A percentile compares a stretch with the other conserved stretches of the same genome.
Evolutionary conservation across 169 alveolate genomes (phyloP).

Genomic region (Perkinsus chesapeaki): DNA sequence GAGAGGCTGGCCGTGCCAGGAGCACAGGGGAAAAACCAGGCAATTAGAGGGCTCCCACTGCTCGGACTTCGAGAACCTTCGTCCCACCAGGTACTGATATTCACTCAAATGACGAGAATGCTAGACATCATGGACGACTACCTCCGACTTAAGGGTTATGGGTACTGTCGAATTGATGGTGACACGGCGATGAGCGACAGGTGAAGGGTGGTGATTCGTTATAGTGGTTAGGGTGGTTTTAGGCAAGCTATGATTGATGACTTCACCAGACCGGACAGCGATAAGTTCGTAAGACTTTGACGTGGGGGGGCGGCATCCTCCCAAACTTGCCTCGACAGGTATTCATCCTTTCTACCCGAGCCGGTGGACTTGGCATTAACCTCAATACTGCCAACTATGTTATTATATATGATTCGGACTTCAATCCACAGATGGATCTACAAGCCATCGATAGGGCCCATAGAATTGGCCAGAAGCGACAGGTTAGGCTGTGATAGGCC

Average conservation of each 20-base stretch:
- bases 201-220: constrained; percentile 75
- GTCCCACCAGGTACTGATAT: constrained; percentile 81
- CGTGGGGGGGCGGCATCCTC: neutral
- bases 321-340: neutral
- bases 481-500: constrained; percentile 71
- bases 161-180: constrained; percentile 94
- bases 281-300: constrained; percentile 7
- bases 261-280: constrained; percentile 25
- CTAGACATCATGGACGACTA: constrained; percentile 92
- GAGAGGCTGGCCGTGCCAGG: constrained; percentile 81
- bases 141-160: constrained; percentile 78
- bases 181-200: constrained; percentile 91
- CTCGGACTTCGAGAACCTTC: constrained; percentile 67
- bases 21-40: constrained; percentile 84
- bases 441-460: constrained; percentile 98
- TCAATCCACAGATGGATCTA: constrained; percentile 97
- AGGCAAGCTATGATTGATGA: constrained; percentile 13
- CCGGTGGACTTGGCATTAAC: constrained; percentile 91
- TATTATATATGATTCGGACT: constrained; percentile 97
- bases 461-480: constrained; percentile 82
- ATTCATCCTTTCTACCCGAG: constrained; percentile 83
- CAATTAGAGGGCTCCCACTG: constrained; percentile 70
- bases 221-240: no score
- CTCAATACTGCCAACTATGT: constrained; percentile 97
- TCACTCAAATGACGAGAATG: constrained; percentile 93